phyloP scores from a whole-genome alignment of 2,329 filamentous ascomycete genomes.

The Didymella pomorum region DNA sequence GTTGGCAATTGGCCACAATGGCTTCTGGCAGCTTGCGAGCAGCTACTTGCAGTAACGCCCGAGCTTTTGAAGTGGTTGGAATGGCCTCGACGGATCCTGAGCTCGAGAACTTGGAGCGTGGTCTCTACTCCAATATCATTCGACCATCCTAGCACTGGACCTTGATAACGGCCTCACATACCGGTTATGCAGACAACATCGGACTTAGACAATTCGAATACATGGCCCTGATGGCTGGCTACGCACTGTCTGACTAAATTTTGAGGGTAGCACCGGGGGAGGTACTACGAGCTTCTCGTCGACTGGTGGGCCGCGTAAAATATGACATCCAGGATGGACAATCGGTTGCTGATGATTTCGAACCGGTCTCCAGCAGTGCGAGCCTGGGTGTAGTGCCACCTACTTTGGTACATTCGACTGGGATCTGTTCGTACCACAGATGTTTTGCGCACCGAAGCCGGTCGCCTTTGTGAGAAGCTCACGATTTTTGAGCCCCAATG shows the following conservation, averaged over 20 bases:
- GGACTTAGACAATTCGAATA: not conserved
- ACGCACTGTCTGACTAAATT: not conserved
- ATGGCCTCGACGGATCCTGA: conserved; percentile 36
- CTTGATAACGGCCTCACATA: not conserved
- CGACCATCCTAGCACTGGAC: conserved; percentile 2
- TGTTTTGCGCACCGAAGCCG: not conserved
- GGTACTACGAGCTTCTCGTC: not conserved
- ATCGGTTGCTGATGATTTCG: not conserved
- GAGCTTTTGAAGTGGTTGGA: conserved; percentile 41
- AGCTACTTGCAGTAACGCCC: conserved; percentile 33
- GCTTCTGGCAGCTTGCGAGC: conserved; percentile 34
- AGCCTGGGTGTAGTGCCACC: not conserved
- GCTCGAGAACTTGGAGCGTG: conserved; percentile 12
- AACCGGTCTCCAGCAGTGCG: not conserved
- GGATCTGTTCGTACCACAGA: not conserved
- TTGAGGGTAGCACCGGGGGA: not conserved
- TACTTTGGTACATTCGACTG: not conserved
- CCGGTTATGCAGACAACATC: not conserved
- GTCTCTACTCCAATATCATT: conserved; percentile 10
- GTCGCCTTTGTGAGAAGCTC: not conserved
- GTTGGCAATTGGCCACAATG: conserved; percentile 40
- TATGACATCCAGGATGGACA: not conserved
- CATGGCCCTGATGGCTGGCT: not conserved
- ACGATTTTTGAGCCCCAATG: not conserved
- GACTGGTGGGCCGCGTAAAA: not conserved